Evolutionary conservation across 306 rosid genomes (phyloP).

Genomic region (Glycine tomentella): DNA sequence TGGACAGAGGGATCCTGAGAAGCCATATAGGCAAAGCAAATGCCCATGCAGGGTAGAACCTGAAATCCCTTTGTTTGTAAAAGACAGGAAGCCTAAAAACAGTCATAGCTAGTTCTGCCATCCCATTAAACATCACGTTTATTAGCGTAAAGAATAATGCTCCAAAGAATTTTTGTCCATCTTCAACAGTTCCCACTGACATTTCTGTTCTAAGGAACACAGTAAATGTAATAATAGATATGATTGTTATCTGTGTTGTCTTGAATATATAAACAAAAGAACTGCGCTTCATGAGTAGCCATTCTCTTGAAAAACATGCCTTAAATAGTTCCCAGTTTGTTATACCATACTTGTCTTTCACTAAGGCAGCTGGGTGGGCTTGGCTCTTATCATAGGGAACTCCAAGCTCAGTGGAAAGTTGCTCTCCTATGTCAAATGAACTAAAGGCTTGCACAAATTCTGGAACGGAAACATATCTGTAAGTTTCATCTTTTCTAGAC

Average conservation of each 20-base stretch:
- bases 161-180: constrained; percentile 66
- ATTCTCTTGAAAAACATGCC: constrained; percentile 79
- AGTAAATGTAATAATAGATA: constrained; percentile 60
- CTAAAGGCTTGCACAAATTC: constrained; percentile 60
- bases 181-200: constrained; percentile 59
- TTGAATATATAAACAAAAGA: constrained; percentile 65
- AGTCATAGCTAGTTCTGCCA: constrained; percentile 68
- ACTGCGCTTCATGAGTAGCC: constrained; percentile 69
- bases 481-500: constrained; percentile 58
- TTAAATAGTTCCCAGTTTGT: constrained; percentile 70
- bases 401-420: constrained; percentile 55
- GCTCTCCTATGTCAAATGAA: constrained; percentile 59
- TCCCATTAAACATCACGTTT: constrained; percentile 79
- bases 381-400: constrained; percentile 62
- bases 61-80: constrained; percentile 74
- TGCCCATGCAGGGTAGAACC: constrained; percentile 85
- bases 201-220: constrained; percentile 76
- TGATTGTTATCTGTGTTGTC: constrained; percentile 62
- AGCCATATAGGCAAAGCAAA: constrained; percentile 75
- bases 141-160: constrained; percentile 66
- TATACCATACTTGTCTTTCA: constrained; percentile 68
- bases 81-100: constrained; percentile 71
- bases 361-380: constrained; percentile 73
- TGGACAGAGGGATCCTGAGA: constrained; percentile 72
- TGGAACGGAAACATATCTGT: constrained; percentile 62